phyloP scores from a whole-genome alignment of 352 stramenopile species.

The Phytophthora uliginosa region DNA sequence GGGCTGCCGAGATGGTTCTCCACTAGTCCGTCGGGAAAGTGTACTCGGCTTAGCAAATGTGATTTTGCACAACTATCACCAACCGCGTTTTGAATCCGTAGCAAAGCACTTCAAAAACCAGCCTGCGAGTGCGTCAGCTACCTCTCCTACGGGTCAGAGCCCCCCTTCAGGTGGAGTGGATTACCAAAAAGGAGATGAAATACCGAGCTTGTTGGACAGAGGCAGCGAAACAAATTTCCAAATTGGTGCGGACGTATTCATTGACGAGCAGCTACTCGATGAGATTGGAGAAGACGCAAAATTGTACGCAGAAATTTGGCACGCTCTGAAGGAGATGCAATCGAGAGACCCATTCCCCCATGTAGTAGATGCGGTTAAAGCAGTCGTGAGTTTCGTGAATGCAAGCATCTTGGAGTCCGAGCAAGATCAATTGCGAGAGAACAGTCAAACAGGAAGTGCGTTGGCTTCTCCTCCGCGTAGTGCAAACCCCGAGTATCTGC shows the following conservation, averaged over 20 bases:
- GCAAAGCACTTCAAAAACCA: conserved; percentile 85
- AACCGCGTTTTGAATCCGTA: conserved; percentile 86
- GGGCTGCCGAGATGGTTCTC: conserved; percentile 83
- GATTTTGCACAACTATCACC: conserved; percentile 90
- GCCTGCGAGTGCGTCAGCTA: conserved; percentile 14
- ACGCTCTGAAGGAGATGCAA: conserved; percentile 85
- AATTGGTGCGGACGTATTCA: conserved; percentile 39
- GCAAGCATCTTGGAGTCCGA: conserved; percentile 63
- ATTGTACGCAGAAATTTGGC: conserved; percentile 91
- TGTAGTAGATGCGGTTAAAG: conserved; percentile 70
- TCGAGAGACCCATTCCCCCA: conserved; percentile 89
- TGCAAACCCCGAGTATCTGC: conserved; percentile 24
- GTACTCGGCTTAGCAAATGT: conserved; percentile 88
- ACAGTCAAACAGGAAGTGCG: conserved; percentile 32
- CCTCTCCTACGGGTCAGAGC: conserved; percentile 4
- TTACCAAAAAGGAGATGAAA: conserved; percentile 24
- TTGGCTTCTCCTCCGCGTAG: conserved; percentile 40
- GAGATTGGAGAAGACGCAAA: conserved; percentile 72
- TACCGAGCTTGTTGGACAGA: conserved; percentile 15
- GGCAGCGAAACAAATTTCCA: conserved; percentile 23
- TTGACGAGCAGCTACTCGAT: conserved; percentile 54
- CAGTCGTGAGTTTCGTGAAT: conserved; percentile 75
- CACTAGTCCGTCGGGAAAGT: conserved; percentile 86
- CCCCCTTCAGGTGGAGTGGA: conserved; percentile 13
- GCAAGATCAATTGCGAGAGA: conserved; percentile 57